A percentile compares a stretch with the other conserved stretches of the same genome.
Conservation (phyloP, 2,329 filamentous ascomycete species). For the Metarhizium album region DNA sequence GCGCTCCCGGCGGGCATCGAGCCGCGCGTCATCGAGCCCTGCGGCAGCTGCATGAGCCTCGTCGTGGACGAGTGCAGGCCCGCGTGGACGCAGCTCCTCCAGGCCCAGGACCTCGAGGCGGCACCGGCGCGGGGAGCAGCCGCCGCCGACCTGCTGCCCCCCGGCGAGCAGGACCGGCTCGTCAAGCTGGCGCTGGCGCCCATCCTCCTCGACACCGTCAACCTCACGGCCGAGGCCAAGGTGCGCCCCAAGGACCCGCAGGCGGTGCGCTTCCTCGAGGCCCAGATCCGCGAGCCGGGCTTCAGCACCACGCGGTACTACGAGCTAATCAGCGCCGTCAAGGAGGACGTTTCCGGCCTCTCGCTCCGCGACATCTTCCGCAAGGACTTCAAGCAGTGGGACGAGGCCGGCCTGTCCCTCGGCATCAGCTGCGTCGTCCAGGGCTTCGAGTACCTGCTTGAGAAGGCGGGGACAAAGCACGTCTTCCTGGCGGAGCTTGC, state of each 20-base stretch:
- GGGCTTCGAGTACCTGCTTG: constrained; percentile 47
- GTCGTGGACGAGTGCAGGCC: constrained; percentile 48
- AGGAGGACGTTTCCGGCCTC: constrained; percentile 54
- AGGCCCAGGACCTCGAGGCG: no score
- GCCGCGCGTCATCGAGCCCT: constrained; percentile 52
- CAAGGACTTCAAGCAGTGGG: constrained; percentile 82
- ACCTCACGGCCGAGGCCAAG: constrained; percentile 52
- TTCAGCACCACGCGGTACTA: constrained; percentile 50
- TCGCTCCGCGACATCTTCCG: constrained; percentile 56
- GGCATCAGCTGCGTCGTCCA: constrained; percentile 60
- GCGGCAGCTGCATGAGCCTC: constrained; percentile 64
- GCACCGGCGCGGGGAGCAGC: no score
- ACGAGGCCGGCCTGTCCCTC: constrained; percentile 41
- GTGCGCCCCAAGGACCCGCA: constrained; percentile 50
- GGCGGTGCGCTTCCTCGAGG: constrained; percentile 49
- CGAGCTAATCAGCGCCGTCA: constrained; percentile 48
- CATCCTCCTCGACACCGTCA: constrained; percentile 63
- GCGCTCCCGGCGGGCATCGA: constrained; percentile 34
- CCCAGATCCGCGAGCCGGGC: constrained; percentile 23
- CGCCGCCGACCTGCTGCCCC: constrained; percentile 1
- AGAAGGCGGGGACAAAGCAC: constrained; percentile 35
- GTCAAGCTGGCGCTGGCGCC: constrained; percentile 59
- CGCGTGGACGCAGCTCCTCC: constrained; percentile 44
- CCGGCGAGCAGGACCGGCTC: constrained; percentile 42
- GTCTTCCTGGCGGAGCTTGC: constrained; percentile 38